Conservation (phyloP, 805 yeast species). For the Myxozyma monticola region DNA sequence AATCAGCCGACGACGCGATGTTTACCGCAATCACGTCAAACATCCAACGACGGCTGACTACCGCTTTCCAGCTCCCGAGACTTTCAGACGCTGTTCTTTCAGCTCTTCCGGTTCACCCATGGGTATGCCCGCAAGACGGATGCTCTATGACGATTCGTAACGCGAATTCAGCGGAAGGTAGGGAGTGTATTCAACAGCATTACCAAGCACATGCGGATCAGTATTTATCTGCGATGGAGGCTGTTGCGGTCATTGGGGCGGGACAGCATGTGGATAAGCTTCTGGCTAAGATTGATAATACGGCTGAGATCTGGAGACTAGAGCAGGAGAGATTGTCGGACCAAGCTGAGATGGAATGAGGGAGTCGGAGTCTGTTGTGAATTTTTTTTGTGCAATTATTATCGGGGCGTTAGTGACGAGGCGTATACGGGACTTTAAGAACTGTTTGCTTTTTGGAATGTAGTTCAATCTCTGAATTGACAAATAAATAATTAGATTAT, state of each 20-base stretch:
- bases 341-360: neutral
- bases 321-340: slow-evolving; percentile 1
- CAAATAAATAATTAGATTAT: too few species aligned
- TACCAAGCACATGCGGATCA: slow-evolving; percentile 22
- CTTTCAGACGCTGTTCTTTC: slow-evolving; percentile 1
- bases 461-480: too few species aligned
- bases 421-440: too few species aligned
- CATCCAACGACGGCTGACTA: slow-evolving; percentile 15
- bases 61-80: slow-evolving; percentile 6
- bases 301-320: slow-evolving; percentile 16
- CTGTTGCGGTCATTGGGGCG: slow-evolving; percentile 3
- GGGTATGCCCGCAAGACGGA: slow-evolving; percentile 26
- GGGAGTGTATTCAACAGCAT: slow-evolving; percentile 22
- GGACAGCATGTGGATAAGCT: slow-evolving; percentile 16
- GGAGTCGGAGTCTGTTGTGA: neutral
- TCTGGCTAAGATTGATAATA: slow-evolving; percentile 18
- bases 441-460: too few species aligned
- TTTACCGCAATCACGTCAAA: slow-evolving; percentile 7
- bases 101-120: neutral
- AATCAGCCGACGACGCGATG: slow-evolving; percentile 19
- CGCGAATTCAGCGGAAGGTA: slow-evolving; percentile 14
- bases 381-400: neutral
- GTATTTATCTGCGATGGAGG: slow-evolving; percentile 23
- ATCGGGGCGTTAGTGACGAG: too few species aligned
- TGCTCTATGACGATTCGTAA: slow-evolving; percentile 13